phyloP scores from a whole-genome alignment of 345 rosid genomes.

The Hevea brasiliensis region DNA sequence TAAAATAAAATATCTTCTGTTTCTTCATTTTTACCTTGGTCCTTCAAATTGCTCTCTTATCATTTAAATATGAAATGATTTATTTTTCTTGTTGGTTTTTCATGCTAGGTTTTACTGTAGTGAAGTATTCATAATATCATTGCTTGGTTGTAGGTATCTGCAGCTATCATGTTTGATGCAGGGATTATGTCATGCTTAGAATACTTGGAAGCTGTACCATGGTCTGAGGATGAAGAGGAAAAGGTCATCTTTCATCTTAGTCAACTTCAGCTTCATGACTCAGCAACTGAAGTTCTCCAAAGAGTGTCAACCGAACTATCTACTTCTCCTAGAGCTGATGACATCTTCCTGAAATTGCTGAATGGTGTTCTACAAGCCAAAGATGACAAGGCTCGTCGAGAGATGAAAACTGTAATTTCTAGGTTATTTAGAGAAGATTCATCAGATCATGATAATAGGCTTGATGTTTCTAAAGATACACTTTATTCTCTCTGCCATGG shows the following conservation, averaged over 20 bases:
- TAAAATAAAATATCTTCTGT: background rate
- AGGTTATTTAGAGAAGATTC: constrained; percentile 67
- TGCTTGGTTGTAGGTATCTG: constrained; percentile 58
- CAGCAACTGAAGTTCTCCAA: constrained; percentile 56
- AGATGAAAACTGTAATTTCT: constrained; percentile 73
- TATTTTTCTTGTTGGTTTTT: background rate
- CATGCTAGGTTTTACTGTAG: constrained; percentile 8
- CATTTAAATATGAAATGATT: background rate
- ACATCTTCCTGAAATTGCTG: constrained; percentile 60
- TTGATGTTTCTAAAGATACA: constrained; percentile 62
- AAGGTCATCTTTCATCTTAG: constrained; percentile 54
- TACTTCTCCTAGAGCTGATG: constrained; percentile 56
- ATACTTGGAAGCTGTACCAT: constrained; percentile 89
- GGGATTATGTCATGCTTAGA: constrained; percentile 75
- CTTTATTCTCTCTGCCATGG: constrained; percentile 77
- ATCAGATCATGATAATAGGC: constrained; percentile 32
- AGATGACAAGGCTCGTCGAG: constrained; percentile 89
- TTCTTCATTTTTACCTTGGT: background rate
- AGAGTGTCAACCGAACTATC: constrained; percentile 70
- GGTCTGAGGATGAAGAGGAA: constrained; percentile 87
- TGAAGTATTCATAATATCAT: constrained; percentile 8
- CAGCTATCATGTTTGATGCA: constrained; percentile 65
- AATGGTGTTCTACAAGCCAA: constrained; percentile 76
- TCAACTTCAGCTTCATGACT: constrained; percentile 68
- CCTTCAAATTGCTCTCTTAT: background rate